phyloP scores from a whole-genome alignment of 2,329 filamentous ascomycete genomes.

The Huntiella omanensis region DNA sequence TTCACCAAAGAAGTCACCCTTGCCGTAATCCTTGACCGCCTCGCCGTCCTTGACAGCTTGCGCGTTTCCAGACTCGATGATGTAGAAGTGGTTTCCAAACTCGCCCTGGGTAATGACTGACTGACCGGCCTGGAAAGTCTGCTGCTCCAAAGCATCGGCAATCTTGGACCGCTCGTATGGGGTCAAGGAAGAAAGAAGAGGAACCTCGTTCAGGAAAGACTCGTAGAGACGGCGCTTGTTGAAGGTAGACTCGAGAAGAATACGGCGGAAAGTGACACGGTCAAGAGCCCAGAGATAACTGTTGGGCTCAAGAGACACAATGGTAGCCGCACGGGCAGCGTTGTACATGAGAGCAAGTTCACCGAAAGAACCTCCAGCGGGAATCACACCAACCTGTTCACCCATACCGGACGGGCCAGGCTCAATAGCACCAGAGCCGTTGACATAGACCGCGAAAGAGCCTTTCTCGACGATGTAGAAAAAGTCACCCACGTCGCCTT shows the following conservation, averaged over 20 bases:
- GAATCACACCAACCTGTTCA: conserved; percentile 60
- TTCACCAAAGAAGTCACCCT: conserved; percentile 96
- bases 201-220: conserved; percentile 86
- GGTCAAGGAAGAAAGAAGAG: conserved; percentile 63
- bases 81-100: conserved; percentile 76
- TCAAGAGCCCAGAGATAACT: conserved; percentile 89
- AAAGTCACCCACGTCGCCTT: conserved; percentile 90
- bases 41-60: conserved; percentile 67
- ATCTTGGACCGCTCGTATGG: conserved; percentile 94
- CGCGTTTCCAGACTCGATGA: conserved; percentile 73
- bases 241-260: conserved; percentile 96
- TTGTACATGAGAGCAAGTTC: conserved; percentile 98
- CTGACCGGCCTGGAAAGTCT: conserved; percentile 63
- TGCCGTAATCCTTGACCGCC: conserved; percentile 62
- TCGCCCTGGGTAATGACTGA: conserved; percentile 84
- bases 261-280: conserved; percentile 88
- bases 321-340: conserved; percentile 82
- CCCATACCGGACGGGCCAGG: conserved; percentile 70
- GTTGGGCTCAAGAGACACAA: conserved; percentile 59
- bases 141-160: conserved; percentile 82
- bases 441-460: conserved; percentile 79
- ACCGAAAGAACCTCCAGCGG: conserved; percentile 82
- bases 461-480: conserved; percentile 95
- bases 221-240: conserved; percentile 93
- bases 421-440: conserved; percentile 56